Evolutionary conservation across 179 eudicot genomes (phyloP), one percentile per base, ranked within the genome.

Genomic region (Vitellaria paradoxa): DNA sequence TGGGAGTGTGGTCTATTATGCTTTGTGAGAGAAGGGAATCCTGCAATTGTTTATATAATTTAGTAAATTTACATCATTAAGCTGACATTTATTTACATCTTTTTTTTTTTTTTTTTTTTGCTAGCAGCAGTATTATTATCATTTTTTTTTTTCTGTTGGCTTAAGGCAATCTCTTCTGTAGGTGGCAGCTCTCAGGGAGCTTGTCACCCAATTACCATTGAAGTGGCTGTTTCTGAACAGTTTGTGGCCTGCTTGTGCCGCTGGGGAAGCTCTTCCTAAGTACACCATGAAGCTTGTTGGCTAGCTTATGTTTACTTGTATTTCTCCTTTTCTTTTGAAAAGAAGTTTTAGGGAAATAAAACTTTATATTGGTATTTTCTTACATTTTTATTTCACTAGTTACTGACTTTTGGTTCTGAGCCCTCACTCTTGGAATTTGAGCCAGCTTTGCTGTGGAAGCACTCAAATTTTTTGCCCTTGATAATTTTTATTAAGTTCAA

Each of bases 1-100:
- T n/a, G 72, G 30, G 55, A 46, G 72, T 53, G 72, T 46, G 56
- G 72, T 45, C n/a, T 68, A n/a, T n/a, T 42, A n/a, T 45, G 53
- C 30, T 68, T 68, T 65, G 47, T 30, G 2, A 30, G 68, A 65
- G 46, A 5, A 10, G 71, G 71, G 57, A 53, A 53, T 53, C 53
- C 52, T n/a, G 1, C 10, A 42, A 9, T 67, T n/a, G 70, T 52
- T 9, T 68, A 9, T 20, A n/a, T 45, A 2, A 8, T 17, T 45
- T 68, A 23, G 9, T 13, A 9, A 45, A 3, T n/a, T 68, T 18
- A 45, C 69, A 15, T 2, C 47, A 45, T 17, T 65, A 15, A 11
- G 8, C 49, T 30, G 37, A 60, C 20, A 9, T 4, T 6, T 18
- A 60, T 60, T 20, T 60, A 60, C 24, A 60, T 18, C n/a, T 60